Percentiles rank a stretch among this genome's conserved stretches.
phyloP scores from a whole-genome alignment of 305 asterid genomes.

The Nicotiana rustica region DNA sequence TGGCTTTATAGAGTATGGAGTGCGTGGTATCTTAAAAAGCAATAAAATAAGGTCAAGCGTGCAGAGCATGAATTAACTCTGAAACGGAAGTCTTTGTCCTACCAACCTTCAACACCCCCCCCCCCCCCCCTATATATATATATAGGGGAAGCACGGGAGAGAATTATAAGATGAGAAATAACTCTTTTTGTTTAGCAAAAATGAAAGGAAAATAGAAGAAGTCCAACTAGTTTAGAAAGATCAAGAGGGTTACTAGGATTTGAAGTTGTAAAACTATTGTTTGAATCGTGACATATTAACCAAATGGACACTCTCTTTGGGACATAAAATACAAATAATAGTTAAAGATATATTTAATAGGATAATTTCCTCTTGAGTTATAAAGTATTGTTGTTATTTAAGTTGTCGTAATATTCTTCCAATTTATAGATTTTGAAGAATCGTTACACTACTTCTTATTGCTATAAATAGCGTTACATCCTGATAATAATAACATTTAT shows the following conservation, averaged over 20 bases:
- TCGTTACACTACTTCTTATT: background rate
- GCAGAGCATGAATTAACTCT: background rate
- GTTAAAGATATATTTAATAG: background rate
- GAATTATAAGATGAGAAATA: too few species aligned
- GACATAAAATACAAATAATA: background rate
- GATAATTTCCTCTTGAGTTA: too few species aligned
- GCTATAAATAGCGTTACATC: background rate
- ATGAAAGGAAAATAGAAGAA: too few species aligned
- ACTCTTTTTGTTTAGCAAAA: too few species aligned
- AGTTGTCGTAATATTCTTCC: slow-evolving; percentile 9
- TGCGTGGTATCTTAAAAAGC: slow-evolving; percentile 12
- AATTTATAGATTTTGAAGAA: background rate
- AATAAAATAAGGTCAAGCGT: slow-evolving; percentile 28
- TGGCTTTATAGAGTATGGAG: slow-evolving; percentile 2
- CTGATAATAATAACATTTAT: background rate
- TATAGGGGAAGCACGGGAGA: too few species aligned
- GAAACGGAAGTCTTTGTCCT: background rate
- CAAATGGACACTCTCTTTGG: background rate
- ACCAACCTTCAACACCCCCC: too few species aligned
- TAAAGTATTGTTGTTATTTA: background rate
- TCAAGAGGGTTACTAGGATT: background rate
- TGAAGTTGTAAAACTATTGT: background rate
- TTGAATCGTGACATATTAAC: background rate
- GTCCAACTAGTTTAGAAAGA: too few species aligned
- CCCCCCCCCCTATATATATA: too few species aligned